Conservation (phyloP, 306 rosid genomes). For the Cucumis hystrix region DNA sequence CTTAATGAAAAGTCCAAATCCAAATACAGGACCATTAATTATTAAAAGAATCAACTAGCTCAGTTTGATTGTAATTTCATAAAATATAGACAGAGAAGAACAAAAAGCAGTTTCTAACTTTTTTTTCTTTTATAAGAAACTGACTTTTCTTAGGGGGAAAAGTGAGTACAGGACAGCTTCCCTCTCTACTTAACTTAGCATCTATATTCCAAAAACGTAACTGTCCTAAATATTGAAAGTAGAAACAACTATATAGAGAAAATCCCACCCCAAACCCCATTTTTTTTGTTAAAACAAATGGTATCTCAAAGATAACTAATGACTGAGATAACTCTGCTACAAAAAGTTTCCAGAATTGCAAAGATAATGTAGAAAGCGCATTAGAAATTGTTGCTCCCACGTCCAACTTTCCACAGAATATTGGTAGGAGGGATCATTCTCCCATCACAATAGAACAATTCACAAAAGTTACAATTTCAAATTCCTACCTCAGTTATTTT, state of each 20-base stretch:
- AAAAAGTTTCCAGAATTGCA: background rate
- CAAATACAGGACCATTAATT: background rate
- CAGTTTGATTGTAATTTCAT: background rate
- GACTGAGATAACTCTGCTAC: background rate
- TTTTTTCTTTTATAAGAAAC: background rate
- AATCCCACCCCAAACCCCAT: background rate
- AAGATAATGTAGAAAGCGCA: background rate
- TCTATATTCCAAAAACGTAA: background rate
- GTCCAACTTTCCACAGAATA: background rate
- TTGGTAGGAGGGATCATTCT: background rate
- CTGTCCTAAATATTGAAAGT: background rate
- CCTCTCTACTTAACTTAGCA: background rate
- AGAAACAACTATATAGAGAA: background rate
- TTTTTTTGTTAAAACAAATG: background rate
- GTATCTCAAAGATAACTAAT: background rate
- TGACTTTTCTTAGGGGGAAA: background rate
- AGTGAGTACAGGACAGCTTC: background rate
- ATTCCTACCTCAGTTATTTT: background rate
- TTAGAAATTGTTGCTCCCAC: background rate
- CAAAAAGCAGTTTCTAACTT: background rate
- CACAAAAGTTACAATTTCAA: background rate
- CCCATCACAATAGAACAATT: background rate
- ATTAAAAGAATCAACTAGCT: background rate
- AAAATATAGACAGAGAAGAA: background rate
- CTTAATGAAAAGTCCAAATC: too few relatives aligned